Conservation (phyloP, 2,329 filamentous ascomycete species). For the Cercospora sp. region DNA sequence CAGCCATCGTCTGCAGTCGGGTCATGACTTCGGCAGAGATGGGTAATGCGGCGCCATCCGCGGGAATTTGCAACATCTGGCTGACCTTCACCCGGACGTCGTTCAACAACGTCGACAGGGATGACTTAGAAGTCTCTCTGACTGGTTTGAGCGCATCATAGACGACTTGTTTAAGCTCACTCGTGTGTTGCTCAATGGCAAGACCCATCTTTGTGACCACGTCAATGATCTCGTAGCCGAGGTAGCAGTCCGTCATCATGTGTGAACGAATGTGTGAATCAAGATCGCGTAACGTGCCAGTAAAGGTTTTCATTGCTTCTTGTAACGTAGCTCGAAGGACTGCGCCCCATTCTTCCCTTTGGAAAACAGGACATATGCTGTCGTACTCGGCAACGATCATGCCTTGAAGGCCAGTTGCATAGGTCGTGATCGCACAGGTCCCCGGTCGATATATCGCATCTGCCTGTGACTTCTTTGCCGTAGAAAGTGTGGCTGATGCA, state of each 20-base stretch:
- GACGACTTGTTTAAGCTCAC: slow-evolving; percentile 79
- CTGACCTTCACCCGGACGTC: slow-evolving; percentile 73
- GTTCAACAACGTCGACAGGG: slow-evolving; percentile 78
- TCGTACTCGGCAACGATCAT: slow-evolving; percentile 88
- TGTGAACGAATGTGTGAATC: slow-evolving; percentile 87
- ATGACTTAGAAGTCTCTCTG: slow-evolving; percentile 85
- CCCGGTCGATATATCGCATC: slow-evolving; percentile 84
- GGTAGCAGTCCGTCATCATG: slow-evolving; percentile 84
- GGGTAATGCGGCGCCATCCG: slow-evolving; percentile 75
- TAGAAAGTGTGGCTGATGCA: slow-evolving; percentile 78
- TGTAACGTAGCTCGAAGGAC: slow-evolving; percentile 80
- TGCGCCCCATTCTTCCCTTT: slow-evolving; percentile 77
- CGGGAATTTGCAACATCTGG: slow-evolving; percentile 66
- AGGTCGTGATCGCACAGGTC: slow-evolving; percentile 87
- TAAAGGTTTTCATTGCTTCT: slow-evolving; percentile 74
- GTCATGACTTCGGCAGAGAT: slow-evolving; percentile 83
- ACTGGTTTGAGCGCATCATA: slow-evolving; percentile 85
- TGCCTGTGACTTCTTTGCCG: slow-evolving; percentile 68
- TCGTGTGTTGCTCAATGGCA: slow-evolving; percentile 76
- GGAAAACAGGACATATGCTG: slow-evolving; percentile 84
- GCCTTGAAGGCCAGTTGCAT: slow-evolving; percentile 82
- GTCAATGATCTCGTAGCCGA: slow-evolving; percentile 93
- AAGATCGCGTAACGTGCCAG: slow-evolving; percentile 81
- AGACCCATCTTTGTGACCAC: slow-evolving; percentile 79
- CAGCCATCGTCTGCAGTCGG: slow-evolving; percentile 80